Percentiles rank a stretch among this genome's conserved stretches.
Evolutionary conservation across 805 yeast species (phyloP).

Genomic region (Candida orba): DNA sequence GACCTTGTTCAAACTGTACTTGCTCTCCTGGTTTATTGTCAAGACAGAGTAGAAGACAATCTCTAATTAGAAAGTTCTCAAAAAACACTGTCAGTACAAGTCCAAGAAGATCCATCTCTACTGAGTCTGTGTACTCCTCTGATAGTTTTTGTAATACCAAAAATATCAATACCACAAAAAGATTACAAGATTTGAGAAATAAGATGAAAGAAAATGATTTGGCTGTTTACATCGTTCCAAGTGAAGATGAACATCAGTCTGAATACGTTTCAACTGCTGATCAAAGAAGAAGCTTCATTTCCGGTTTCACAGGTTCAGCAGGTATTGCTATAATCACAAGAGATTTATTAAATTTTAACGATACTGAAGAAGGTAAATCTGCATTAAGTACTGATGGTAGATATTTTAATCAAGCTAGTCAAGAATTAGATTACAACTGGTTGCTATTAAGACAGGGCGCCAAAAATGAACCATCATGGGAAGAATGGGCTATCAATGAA

Average conservation of each 20-base stretch:
- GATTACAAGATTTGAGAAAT: conserved; percentile 53
- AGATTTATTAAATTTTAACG: conserved; percentile 34
- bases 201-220: conserved; percentile 57
- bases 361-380: conserved; percentile 52
- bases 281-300: conserved; percentile 72
- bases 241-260: conserved; percentile 91
- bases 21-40: conserved; percentile 79
- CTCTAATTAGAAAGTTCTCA: conserved; percentile 37
- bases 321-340: conserved; percentile 82
- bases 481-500: conserved; percentile 61
- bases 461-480: conserved; percentile 71
- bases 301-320: conserved; percentile 90
- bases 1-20: conserved; percentile 68
- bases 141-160: conserved; percentile 31
- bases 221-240: conserved; percentile 71
- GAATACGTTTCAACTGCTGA: conserved; percentile 83
- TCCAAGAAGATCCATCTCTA: conserved; percentile 23
- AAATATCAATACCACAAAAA: conserved; percentile 49
- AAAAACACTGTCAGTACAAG: conserved; percentile 17
- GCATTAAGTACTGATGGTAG: conserved; percentile 91
- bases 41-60: conserved; percentile 54
- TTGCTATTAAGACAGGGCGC: conserved; percentile 69
- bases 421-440: conserved; percentile 80
- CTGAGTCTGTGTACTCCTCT: conserved; percentile 31
- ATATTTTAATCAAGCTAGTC: conserved; percentile 84